Percentiles rank a stretch among this genome's conserved stretches.
Conservation (phyloP, 805 yeast genomes). For the Komagataella populi region DNA sequence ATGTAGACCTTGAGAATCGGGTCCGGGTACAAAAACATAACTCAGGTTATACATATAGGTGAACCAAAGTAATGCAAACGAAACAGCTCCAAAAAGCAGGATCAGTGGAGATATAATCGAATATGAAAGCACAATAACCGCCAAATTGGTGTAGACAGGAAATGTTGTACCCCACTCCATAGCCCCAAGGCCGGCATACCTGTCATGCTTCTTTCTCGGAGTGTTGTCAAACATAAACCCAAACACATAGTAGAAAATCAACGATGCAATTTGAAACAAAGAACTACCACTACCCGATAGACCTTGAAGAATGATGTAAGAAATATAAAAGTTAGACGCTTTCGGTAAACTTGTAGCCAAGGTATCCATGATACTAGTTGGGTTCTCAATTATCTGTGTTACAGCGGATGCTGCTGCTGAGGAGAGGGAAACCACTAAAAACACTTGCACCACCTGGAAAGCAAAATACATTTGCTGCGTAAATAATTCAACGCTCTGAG, state of each 20-base stretch:
- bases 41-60: slow-evolving; percentile 69
- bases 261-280: slow-evolving; percentile 44
- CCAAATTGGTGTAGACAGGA: slow-evolving; percentile 64
- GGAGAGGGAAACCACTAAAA: slow-evolving; percentile 70
- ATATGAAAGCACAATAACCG: slow-evolving; percentile 55
- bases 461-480: slow-evolving; percentile 62
- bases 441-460: slow-evolving; percentile 83
- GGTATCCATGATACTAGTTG: slow-evolving; percentile 40
- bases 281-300: slow-evolving; percentile 52
- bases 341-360: slow-evolving; percentile 61
- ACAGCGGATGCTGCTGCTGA: slow-evolving; percentile 78
- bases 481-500: slow-evolving; percentile 43
- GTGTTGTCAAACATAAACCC: slow-evolving; percentile 47
- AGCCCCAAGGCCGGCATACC: slow-evolving; percentile 40
- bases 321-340: slow-evolving; percentile 59
- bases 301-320: slow-evolving; percentile 59
- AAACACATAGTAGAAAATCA: slow-evolving; percentile 44
- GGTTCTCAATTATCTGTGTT: slow-evolving; percentile 49
- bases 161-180: slow-evolving; percentile 64
- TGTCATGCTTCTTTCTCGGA: slow-evolving; percentile 50
- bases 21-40: slow-evolving; percentile 52
- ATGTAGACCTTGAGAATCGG: slow-evolving; percentile 69
- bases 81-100: slow-evolving; percentile 55
- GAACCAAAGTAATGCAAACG: slow-evolving; percentile 60
- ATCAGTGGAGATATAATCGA: slow-evolving; percentile 74